Evolutionary conservation across 192 early-diverging fungal species (phyloP).

Genomic region (Coemansia guatemalensis): DNA sequence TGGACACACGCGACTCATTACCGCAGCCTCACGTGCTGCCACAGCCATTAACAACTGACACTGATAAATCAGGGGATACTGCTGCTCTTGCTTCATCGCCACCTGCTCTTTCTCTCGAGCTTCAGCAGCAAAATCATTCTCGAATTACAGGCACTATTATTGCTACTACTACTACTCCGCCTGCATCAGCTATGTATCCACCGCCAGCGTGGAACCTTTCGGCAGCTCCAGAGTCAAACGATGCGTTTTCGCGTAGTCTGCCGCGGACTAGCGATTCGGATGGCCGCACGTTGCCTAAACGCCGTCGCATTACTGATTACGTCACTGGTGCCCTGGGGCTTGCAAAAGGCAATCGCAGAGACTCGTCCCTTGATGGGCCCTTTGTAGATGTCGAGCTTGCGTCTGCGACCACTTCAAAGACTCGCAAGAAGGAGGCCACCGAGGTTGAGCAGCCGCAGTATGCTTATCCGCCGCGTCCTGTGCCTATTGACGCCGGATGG

Average conservation of each 20-base stretch:
- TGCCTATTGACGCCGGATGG: constrained; percentile 44
- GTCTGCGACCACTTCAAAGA: no score
- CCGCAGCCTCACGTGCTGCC: neutral
- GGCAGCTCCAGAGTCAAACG: neutral
- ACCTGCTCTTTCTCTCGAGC: neutral
- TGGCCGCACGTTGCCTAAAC: constrained; percentile 5
- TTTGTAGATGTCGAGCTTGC: no score
- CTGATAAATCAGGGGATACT: neutral
- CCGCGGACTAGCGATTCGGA: neutral
- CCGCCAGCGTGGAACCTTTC: constrained; percentile 18
- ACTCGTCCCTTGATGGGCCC: no score
- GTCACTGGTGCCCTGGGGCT: neutral
- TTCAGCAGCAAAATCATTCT: neutral
- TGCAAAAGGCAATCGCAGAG: neutral
- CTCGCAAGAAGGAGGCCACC: neutral
- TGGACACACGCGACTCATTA: neutral
- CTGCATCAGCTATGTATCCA: constrained; percentile 25
- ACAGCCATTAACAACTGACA: no score
- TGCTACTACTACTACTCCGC: neutral
- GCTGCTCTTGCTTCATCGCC: neutral
- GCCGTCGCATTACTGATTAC: constrained; percentile 4
- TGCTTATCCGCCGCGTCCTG: constrained; percentile 38
- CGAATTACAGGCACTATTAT: neutral
- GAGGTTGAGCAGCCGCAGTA: neutral
- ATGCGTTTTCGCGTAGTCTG: constrained; percentile 8